Conservation (phyloP, 148 eudicot genomes). For the Bassia scoparia region DNA sequence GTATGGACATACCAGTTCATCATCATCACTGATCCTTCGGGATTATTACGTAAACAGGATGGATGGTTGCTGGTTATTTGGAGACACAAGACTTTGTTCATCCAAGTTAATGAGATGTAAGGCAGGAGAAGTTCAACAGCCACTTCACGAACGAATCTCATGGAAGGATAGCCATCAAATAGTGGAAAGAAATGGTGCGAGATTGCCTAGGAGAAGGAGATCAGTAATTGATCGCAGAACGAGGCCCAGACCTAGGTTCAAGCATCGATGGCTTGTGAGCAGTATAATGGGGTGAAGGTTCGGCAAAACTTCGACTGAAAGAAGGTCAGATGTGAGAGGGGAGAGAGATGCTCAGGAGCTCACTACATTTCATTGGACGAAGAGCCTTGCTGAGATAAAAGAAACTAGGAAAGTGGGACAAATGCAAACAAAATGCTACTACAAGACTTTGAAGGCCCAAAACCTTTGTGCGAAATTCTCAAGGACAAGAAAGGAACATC, state of each 20-base stretch:
- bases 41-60: no score
- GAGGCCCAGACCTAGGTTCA: conserved; percentile 22
- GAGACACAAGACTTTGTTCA: no score
- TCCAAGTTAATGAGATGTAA: conserved; percentile 23
- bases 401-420: background rate
- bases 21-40: conserved; percentile 43
- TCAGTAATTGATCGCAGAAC: conserved; percentile 12
- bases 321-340: conserved; percentile 27
- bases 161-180: conserved; percentile 36
- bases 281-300: conserved; percentile 28
- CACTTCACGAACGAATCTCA: conserved; percentile 13
- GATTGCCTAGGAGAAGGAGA: conserved; percentile 21
- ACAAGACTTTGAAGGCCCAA: conserved; percentile 35
- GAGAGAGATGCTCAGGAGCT: conserved; percentile 29
- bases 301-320: conserved; percentile 25
- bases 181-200: conserved; percentile 29
- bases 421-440: conserved; percentile 10
- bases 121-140: conserved; percentile 27
- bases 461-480: conserved; percentile 39
- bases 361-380: conserved; percentile 40
- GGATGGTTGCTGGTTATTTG: no score
- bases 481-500: conserved; percentile 28
- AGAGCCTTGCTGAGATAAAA: conserved; percentile 45
- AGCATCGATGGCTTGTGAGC: conserved; percentile 26
- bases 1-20: conserved; percentile 25